These are phyloP conservation scores for Fusarium domesticum DNA, from an alignment of 2,329 filamentous ascomycete species.

Conservation along the genomic window DNA sequence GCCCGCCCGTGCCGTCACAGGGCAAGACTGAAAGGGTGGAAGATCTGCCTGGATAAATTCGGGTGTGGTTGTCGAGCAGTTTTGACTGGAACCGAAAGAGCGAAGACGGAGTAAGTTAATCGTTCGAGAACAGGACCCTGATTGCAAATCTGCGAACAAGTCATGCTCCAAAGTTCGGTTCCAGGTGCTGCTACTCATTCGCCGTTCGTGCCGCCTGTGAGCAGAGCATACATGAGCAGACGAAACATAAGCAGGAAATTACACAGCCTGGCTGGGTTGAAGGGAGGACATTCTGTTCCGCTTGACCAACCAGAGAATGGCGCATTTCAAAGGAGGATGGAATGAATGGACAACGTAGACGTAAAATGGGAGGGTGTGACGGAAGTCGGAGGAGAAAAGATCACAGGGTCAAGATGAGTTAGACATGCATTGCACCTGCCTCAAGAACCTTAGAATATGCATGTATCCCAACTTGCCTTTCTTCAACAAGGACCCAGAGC, in stretches of 20 bases:
- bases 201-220: neutral
- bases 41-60: neutral
- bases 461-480: too few relatives aligned
- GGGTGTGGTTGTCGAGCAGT: too few relatives aligned
- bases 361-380: neutral
- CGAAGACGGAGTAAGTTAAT: too few relatives aligned
- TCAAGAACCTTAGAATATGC: too few relatives aligned
- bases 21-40: neutral
- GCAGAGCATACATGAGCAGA: neutral
- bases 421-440: too few relatives aligned
- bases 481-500: too few relatives aligned
- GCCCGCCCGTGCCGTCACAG: slow-evolving; percentile 3
- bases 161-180: too few relatives aligned
- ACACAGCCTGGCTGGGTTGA: neutral
- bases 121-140: neutral
- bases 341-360: neutral
- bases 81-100: too few relatives aligned
- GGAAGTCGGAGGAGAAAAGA: neutral
- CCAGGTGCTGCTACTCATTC: neutral
- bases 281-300: neutral
- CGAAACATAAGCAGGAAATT: neutral
- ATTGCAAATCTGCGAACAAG: too few relatives aligned
- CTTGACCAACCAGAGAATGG: neutral
- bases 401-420: neutral
- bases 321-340: neutral